Conservation (phyloP, 2,329 filamentous ascomycete genomes). For the Corniculantispora saksenae region DNA sequence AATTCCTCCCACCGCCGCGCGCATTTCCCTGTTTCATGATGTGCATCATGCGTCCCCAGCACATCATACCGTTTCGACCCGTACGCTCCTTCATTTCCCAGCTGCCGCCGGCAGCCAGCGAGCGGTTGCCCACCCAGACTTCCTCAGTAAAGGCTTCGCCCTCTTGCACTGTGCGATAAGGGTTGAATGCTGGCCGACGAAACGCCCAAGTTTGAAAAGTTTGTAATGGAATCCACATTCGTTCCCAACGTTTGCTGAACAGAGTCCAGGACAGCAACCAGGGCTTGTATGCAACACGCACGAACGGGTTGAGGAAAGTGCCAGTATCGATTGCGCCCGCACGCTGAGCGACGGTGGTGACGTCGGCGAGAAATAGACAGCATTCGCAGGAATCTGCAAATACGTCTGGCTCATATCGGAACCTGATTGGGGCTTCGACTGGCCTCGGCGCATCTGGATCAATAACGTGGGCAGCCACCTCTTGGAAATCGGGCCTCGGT, state of each 20-base stretch:
- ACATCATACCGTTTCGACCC: constrained; percentile 55
- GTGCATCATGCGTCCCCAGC: constrained; percentile 54
- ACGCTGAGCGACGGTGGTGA: constrained; percentile 39
- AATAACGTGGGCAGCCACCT: constrained; percentile 36
- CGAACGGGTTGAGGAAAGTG: constrained; percentile 74
- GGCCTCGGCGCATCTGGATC: constrained; percentile 34
- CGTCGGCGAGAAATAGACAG: constrained; percentile 57
- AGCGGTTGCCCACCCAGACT: constrained; percentile 45
- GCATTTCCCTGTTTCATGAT: constrained; percentile 28
- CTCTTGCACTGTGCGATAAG: constrained; percentile 58
- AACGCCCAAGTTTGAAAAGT: constrained; percentile 56
- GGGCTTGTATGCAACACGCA: constrained; percentile 68
- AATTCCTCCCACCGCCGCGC: constrained; percentile 20
- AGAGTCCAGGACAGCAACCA: constrained; percentile 59
- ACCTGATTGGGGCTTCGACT: constrained; percentile 47
- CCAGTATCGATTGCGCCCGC: constrained; percentile 48
- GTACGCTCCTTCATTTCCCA: constrained; percentile 45
- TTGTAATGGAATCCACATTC: constrained; percentile 62
- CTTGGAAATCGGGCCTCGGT: constrained; percentile 36
- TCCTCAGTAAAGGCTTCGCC: constrained; percentile 55
- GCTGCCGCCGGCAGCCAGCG: constrained; percentile 14
- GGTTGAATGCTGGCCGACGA: constrained; percentile 60
- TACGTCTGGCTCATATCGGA: constrained; percentile 58
- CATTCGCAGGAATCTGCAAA: constrained; percentile 68
- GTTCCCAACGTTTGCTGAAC: constrained; percentile 64